These are phyloP conservation scores for Amanita rubescens DNA, from an alignment of 768 basidiomycete species.

Conservation along the genomic window DNA sequence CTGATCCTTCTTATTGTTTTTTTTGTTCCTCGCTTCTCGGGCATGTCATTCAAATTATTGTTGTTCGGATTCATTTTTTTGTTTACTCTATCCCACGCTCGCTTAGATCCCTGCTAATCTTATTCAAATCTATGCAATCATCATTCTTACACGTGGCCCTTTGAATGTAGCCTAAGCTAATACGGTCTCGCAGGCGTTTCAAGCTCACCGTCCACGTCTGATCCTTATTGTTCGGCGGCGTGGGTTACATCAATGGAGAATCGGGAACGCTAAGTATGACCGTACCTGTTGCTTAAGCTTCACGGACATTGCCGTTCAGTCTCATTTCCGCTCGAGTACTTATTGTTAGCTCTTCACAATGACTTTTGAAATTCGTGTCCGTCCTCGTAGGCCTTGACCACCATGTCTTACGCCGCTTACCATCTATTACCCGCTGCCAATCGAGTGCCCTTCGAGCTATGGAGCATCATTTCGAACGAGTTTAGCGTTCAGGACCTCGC, in stretches of 20 bases:
- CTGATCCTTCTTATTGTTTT: not conserved
- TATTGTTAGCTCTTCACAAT: not conserved
- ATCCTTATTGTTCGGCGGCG: not conserved
- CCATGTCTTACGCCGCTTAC: not conserved
- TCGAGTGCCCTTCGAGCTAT: conserved; percentile 2
- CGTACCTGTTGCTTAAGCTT: not conserved
- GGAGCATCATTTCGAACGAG: conserved; percentile 2
- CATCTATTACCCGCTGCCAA: not conserved
- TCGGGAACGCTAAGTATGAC: not conserved
- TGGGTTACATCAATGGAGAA: no score
- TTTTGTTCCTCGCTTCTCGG: not conserved
- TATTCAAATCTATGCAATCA: not conserved
- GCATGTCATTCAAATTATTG: not conserved
- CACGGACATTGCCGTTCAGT: not conserved
- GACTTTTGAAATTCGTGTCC: not conserved
- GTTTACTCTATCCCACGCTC: conserved; percentile 1
- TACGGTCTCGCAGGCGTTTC: not conserved
- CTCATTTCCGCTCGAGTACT: not conserved
- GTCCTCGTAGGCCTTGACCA: not conserved
- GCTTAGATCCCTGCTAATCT: conserved; percentile 2
- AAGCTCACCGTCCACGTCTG: not conserved
- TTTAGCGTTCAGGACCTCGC: not conserved
- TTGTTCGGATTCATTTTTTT: not conserved
- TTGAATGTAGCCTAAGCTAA: not conserved
- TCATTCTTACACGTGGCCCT: not conserved